Evolutionary conservation across 495 filamentous ascomycete genomes (phyloP), one percentile per base, ranked within the genome.

Genomic region (Neurospora sp.): DNA sequence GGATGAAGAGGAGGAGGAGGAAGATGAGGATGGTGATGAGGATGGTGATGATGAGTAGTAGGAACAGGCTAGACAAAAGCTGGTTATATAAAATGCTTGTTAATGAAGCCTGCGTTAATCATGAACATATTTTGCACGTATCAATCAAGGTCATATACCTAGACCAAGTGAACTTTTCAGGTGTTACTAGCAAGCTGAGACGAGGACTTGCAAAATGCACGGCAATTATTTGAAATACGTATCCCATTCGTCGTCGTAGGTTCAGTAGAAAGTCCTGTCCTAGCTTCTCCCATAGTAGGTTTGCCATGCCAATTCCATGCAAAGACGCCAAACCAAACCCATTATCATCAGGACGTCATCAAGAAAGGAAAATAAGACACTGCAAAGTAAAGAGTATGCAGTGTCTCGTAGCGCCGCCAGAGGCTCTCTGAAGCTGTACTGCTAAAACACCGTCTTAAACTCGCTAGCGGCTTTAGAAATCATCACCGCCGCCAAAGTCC

Each of bases 1-100:
- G 76, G 92, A 83, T 31, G 93, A 94, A 72, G 93, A 92, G 11
- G 91, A 90, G 0, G 91, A 91, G 4, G 89, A 87, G 0, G 90
- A 90, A 0, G 89, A 88, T 3, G 88, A 88, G 0, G 89, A 89
- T 4, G 88, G 88, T 0, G 88, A 89, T 0, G 88, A 90, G 0
- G 88, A 89, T 12, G 89, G 88, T 0, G 86, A 88, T 3, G 85
- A 84, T 38, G 81, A 78, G 8, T 77, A 82, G 12, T 76, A 81
- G 14, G 75, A 78, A 66, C 54, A 4, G 27, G 54, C 54, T 66
- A 35, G 54, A 35, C 27, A 66, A 66, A 35, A 35, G 27, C 27
- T 35, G 27, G 27, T 66, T 18, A 66, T 35, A 18, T 66, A 37
- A 18, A 66, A 35, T 66, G 54, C 54, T 35, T 35, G 14, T 4